Base-by-base conservation (phyloP, 1,284 basidiomycete genomes). In the Ganoderma leucocontextum region DNA sequence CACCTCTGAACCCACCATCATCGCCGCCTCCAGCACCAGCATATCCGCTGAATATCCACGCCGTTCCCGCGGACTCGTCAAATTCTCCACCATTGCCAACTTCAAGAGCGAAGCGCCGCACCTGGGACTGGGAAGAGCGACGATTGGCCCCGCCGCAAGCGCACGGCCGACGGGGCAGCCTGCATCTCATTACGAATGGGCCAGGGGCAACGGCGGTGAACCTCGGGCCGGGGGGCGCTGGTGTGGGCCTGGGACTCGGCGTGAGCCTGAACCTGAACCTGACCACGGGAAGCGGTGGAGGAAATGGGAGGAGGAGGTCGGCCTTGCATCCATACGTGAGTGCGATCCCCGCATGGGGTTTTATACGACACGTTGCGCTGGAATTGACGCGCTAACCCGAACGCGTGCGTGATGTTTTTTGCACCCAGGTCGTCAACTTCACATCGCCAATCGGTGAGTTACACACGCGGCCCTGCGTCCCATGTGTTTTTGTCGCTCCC, bases 241-340 rank as follows among this genome's bases (percentile, higher is more conserved):
- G 22, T 15, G 59, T 61, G 38, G 64, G 65, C 35, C 63, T 52
- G 22, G 58, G 58, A 25, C 58, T 60, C 39, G 58, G 58, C 25
- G 58, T 60, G 38, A 60, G 42, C 58, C 17, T 60, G 10, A 60
- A 60, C 13, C 13, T 60, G 39, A 39, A 60, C 38, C 13, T 60
- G 13, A 42, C 58, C 7, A 8, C 38, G 15, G 58, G 22, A 39
- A 15, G 22, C 52, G 62, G n/a, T 39, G 58, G 65, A 60, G 2
- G 68, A 70, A 38, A 42, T 2, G 62, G 52, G 65, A 41, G 75
- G 49, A 64, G 72, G 67, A 66, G 69, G 63, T 69, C 75, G 49
- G 72, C 60, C 52, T 55, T 81, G 62, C 80, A 81, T 70, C 79
- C 78, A 22, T 79, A 80, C 64, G 79, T 81, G 69, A 74, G 78